Base-by-base conservation (phyloP, 2,329 filamentous ascomycete genomes). In the Exophiala lecanii-corni region DNA sequence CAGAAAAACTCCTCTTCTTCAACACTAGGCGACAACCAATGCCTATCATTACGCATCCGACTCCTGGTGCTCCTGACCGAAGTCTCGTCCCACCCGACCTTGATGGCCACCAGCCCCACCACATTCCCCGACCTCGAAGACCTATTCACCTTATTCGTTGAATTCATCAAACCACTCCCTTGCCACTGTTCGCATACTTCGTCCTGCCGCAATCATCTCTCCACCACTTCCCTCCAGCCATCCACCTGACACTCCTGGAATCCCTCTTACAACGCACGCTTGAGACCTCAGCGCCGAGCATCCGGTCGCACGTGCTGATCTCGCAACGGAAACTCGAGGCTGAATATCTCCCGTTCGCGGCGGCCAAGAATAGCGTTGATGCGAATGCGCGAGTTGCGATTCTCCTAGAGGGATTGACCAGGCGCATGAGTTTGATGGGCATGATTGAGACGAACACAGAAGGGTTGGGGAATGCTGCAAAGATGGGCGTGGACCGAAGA, bases 341-440 rank as follows among this genome's bases (percentile, higher is more conserved):
- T 32, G 81, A 80, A 56, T 89, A 80, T 59, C 71, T 88, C 2
- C 78, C 78, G 0, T 80, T 75, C 51, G 70, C 82, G 0, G 83
- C 86, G 1, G 81, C 77, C 45, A 78, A 74, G 0, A 68, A 74
- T 10, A 72, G 70, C 5, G 62, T 75, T 1, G 73, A 78, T 15
- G 84, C 88, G 50, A 89, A 92, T 54, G 81, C 82, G 19, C 85
- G 84, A 59, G 71, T 89, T 26, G 81, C 82, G 2, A 63, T 89
- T 7, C 62, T 85, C 20, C 66, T 88, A 0, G 86, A 91, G 63
- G 72, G 71, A 2, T 62, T 87, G 37, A 57, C 86, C 20, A 72
- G 80, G 34, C 64, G 81, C 5, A 62, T 80, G 19, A 65, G 60
- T 9, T 59, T 57, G 10, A 56, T 57, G 21, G 59, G 61, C 2